Evolutionary conservation across 495 filamentous ascomycete species (phyloP), one percentile per base, ranked within the genome.

Genomic region (Penicillium macrosclerotiorum): DNA sequence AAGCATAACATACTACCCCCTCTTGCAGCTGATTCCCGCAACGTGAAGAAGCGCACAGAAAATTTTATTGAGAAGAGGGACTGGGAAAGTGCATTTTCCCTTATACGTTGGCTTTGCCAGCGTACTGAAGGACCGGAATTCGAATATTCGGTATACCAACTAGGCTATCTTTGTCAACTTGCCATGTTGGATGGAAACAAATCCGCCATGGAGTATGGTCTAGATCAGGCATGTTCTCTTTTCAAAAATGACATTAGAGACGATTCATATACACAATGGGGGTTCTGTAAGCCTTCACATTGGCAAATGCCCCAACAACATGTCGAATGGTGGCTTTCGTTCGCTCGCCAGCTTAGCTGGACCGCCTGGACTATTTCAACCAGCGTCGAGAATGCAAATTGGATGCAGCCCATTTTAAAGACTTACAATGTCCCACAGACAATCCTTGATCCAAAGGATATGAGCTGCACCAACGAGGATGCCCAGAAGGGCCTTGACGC

Each of bases 291-390:
- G 5, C 54, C 56, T 18, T 18, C 38, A 1, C 11, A 7, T 0
- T 24, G 39, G 17, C 63, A 52, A 55, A 48, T 54, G 39, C 25
- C 52, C 3, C 3, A 22, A 1, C 4, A 26, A 0, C 23, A 44
- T 12, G 12, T 8, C 3, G 38, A 52, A 2, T 57, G 51, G 44
- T 68, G 63, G 64, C 4, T 20, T 0, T 12, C 1, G 0, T 63
- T 65, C 22, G 40, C 52, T 0, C 37, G 12, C 1, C 62, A 69
- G 35, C 40, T 71, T 2, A 62, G 60, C 4, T 71, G 65, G 65
- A 27, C 63, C 1, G 37, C 51, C 2, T 66, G 62, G 64, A 47
- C 55, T 18, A 54, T 65, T 8, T 46, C 52, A 3, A 38, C 39
- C 1, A 57, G 41, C 8, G 12, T 40, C 0, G 17, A 14, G 1